Evolutionary conservation across 345 rosid genomes (phyloP).

Genomic region (Eucalyptus brandiana): DNA sequence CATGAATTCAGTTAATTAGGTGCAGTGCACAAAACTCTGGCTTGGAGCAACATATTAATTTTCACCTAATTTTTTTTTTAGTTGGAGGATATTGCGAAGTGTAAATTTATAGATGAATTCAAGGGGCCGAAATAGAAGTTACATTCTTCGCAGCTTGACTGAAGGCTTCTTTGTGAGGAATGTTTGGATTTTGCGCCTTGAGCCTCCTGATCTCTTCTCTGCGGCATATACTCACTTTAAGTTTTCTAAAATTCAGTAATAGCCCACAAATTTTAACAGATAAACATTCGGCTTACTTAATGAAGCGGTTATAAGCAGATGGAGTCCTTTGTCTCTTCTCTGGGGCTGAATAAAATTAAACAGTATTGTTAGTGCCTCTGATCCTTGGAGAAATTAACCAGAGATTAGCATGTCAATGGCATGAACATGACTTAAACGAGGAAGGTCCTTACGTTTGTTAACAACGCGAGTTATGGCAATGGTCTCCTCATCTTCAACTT

Average conservation of each 20-base stretch:
- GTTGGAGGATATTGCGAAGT: background rate
- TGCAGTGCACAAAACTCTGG: background rate
- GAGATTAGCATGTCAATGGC: background rate
- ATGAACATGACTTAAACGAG: background rate
- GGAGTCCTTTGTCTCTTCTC: slow-evolving; percentile 99
- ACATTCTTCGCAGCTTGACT: slow-evolving; percentile 98
- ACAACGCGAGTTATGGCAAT: slow-evolving; percentile 37
- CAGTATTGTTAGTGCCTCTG: background rate
- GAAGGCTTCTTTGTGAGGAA: slow-evolving; percentile 97
- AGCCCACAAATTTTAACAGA: background rate
- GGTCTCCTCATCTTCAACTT: slow-evolving; percentile 59
- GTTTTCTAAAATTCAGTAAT: background rate
- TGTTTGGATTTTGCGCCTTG: slow-evolving; percentile 84
- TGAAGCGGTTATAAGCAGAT: slow-evolving; percentile 89
- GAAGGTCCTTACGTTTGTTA: slow-evolving; percentile 60
- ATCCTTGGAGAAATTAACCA: background rate
- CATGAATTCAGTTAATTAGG: background rate
- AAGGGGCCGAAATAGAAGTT: background rate
- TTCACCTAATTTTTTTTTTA: background rate
- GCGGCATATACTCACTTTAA: background rate
- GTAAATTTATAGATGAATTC: background rate
- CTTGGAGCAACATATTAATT: background rate
- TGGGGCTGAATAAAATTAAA: slow-evolving; percentile 44
- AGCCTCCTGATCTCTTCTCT: slow-evolving; percentile 97
- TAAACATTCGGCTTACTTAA: slow-evolving; percentile 46